A percentile compares a stretch with the other conserved stretches of the same genome.
Conservation (phyloP, 129 eudicot genomes). For the Flaveria bidentis region DNA sequence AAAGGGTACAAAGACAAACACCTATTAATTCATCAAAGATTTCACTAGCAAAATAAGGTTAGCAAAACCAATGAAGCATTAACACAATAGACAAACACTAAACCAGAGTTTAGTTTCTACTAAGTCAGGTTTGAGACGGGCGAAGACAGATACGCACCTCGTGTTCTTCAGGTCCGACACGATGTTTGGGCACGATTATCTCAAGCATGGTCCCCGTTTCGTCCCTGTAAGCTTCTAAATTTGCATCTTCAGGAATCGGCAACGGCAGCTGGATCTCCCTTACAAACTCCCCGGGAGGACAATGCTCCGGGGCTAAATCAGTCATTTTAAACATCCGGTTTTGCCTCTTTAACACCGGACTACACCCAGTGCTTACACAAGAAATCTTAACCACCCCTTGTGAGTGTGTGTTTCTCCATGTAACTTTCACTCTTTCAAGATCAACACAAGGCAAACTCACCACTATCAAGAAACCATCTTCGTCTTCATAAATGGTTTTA, state of each 20-base stretch:
- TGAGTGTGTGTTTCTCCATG: slow-evolving; percentile 69
- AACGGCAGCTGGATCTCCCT: slow-evolving; percentile 67
- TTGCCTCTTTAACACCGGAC: slow-evolving; percentile 51
- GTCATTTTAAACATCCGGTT: slow-evolving; percentile 60
- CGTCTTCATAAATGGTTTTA: slow-evolving; percentile 76
- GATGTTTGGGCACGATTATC: slow-evolving; percentile 76
- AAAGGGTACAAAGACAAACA: slow-evolving; percentile 19
- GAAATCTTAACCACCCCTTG: slow-evolving; percentile 79
- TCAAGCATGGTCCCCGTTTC: slow-evolving; percentile 69
- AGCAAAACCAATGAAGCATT: slow-evolving; percentile 34
- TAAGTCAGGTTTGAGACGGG: slow-evolving; percentile 33
- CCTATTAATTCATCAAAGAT: slow-evolving; percentile 28
- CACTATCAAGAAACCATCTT: slow-evolving; percentile 73
- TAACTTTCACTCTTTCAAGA: slow-evolving; percentile 68
- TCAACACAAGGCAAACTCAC: slow-evolving; percentile 74
- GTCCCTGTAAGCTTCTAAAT: slow-evolving; percentile 76
- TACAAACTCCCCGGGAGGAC: slow-evolving; percentile 76
- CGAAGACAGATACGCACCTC: slow-evolving; percentile 80
- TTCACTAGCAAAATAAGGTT: slow-evolving; percentile 33
- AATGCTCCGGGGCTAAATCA: slow-evolving; percentile 67
- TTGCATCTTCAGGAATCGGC: slow-evolving; percentile 77
- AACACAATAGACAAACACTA: slow-evolving; percentile 21
- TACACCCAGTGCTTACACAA: slow-evolving; percentile 64
- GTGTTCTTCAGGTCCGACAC: slow-evolving; percentile 84
- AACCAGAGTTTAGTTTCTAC: slow-evolving; percentile 25